Base-by-base conservation (phyloP, 192 early-diverging fungal species). In the Phycomyces blakesleeanus region DNA sequence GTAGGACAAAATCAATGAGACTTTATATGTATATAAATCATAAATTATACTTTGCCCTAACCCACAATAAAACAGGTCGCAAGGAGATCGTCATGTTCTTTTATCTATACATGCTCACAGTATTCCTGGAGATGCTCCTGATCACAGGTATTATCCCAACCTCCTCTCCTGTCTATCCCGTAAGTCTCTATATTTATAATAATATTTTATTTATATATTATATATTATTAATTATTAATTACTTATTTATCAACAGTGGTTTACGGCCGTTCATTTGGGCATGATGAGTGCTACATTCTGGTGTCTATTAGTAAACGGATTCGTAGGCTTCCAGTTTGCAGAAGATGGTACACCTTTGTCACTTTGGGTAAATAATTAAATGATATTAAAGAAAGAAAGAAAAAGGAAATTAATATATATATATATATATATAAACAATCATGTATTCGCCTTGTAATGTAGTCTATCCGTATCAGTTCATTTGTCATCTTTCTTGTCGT, bases 81-180 rank as follows among this genome's bases (percentile, higher is more conserved):
- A 91, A 91, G 74, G 92, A 94, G 77, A 92, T 94, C 65, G 85
- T 94, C 51, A 88, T 93, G 85, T 92, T 94, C 78, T 94, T 92
- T 68, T 94, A 93, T 73, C 68, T 87, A 56, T 94, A 93, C 74
- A 86, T 86, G 72, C 65, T 83, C 10, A 84, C 85, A 44, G 83
- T 81, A n/a, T 61, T 91, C 59, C 65, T 92, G 42, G 92, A 94
- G 66, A 79, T 94, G 68, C 56, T 93, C 34, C 76, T 89, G 37
- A 77, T 91, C 15, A 86, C 88, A 24, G 89, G 89, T 40, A 89
- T 94, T 65, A 85, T 94, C 56, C 89, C 90, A 39, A 83, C 86
- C 5, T 75, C 86, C 26, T 80, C 76, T 26, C 51, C 59, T 14
- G 77, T 78, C n/a, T 89, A 88, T 76, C 78, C 79, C 59, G 89